Evolutionary conservation across 352 stramenopile species (phyloP), one percentile per base, ranked within the genome.

Genomic region (Phytophthora brassicae): DNA sequence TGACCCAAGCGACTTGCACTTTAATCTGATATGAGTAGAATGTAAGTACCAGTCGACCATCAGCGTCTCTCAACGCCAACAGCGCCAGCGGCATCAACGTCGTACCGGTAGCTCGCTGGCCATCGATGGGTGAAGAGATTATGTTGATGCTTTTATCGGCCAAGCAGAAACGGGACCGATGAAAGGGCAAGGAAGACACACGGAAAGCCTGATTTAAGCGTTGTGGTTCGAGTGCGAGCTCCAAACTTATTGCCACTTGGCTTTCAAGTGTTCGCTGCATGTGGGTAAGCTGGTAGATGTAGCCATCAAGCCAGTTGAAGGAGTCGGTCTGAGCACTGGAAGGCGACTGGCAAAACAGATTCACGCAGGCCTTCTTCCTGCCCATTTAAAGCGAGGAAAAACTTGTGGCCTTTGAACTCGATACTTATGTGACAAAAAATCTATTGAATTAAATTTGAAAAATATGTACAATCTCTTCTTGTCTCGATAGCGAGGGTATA

Each of bases 361-460:
- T n/a, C n/a, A n/a, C n/a, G n/a, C n/a, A n/a, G n/a, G n/a, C n/a
- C n/a, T n/a, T n/a, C n/a, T 14, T 23, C 41, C 41, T 29, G 12
- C 45, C 23, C 26, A 38, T 29, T 22, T 46, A 38, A 43, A 20
- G n/a, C n/a, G n/a, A n/a, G n/a, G n/a, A n/a, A n/a, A n/a, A n/a
- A n/a, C n/a, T n/a, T n/a, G n/a, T n/a, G n/a, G n/a, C n/a, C n/a
- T n/a, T n/a, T n/a, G n/a, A n/a, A n/a, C n/a, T n/a, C n/a, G n/a
- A n/a, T n/a, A n/a, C n/a, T 46, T 67, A 69, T 64, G 47, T 49
- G 46, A 64, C 48, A 58, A 63, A n/a, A n/a, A 59, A 50, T 70
- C 63, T 70, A 70, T 66, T 66, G 44, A 56, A 67, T 48, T 50
- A 66, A 66, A 56, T 56, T 58, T 44, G 51, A 19, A 62, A 67